phyloP scores from a whole-genome alignment of 148 eudicot species.

The Polygonum maritimum region DNA sequence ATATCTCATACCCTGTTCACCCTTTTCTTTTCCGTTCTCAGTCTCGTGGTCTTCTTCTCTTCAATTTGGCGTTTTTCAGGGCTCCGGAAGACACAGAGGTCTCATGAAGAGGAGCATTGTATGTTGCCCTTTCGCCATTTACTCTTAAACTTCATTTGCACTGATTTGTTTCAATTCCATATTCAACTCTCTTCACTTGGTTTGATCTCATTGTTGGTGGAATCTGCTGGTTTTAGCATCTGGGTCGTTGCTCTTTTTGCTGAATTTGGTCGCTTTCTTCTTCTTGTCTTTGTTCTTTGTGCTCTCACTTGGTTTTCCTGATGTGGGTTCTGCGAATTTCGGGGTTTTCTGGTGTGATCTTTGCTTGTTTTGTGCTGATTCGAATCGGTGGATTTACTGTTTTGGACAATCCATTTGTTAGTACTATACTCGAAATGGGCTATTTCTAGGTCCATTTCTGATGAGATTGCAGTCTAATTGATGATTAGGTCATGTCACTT shows the following conservation, averaged over 20 bases:
- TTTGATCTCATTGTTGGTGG: background rate
- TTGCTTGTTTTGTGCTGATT: slow-evolving; percentile 1
- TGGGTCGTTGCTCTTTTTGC: background rate
- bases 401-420: background rate
- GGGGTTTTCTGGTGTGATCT: background rate
- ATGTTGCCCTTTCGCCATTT: background rate
- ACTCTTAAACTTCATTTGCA: background rate
- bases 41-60: slow-evolving; percentile 3
- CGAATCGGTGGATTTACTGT: background rate
- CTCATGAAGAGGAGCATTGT: slow-evolving; percentile 8
- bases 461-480: background rate
- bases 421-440: too few relatives aligned
- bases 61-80: slow-evolving; percentile 7
- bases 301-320: background rate
- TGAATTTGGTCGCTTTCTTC: background rate
- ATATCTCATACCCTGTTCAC: background rate
- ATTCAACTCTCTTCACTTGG: background rate
- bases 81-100: background rate
- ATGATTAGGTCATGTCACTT: background rate
- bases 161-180: background rate
- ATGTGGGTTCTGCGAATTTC: slow-evolving; percentile 5
- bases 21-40: background rate
- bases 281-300: background rate
- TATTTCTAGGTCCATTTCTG: background rate
- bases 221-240: slow-evolving; percentile 9